Conservation (phyloP, 352 stramenopile species). For the Globisporangium uncinulatum region DNA sequence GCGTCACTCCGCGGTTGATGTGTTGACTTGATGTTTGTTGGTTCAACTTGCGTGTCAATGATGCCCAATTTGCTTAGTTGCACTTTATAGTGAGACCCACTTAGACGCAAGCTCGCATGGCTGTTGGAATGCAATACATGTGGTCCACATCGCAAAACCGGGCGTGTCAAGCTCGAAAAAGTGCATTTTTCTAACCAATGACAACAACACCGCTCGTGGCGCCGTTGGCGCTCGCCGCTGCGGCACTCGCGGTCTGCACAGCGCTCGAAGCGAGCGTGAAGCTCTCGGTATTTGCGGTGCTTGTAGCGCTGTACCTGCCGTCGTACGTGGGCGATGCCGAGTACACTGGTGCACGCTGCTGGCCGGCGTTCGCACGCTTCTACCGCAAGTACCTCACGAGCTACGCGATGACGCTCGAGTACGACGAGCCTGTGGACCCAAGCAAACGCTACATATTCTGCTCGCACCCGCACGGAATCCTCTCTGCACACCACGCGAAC, state of each 20-base stretch:
- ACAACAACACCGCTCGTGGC: constrained; percentile 21
- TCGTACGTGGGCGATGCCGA: constrained; percentile 56
- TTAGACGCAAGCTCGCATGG: no score
- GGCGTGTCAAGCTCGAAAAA: not conserved
- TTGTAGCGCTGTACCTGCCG: constrained; percentile 37
- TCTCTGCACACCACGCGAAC: constrained; percentile 65
- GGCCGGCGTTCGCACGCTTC: constrained; percentile 49
- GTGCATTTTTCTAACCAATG: constrained; percentile 8
- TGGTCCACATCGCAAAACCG: no score
- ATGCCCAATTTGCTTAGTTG: no score
- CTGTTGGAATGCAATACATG: no score
- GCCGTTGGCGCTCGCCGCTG: constrained; percentile 23
- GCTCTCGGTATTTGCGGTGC: constrained; percentile 17
- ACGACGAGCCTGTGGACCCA: constrained; percentile 55
- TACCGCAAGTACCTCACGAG: constrained; percentile 22
- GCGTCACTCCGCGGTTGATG: no score
- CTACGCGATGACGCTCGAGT: constrained; percentile 58
- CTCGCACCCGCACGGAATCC: constrained; percentile 68
- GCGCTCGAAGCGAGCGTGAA: constrained; percentile 16
- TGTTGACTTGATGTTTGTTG: no score
- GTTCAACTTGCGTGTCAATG: no score
- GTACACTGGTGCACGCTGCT: constrained; percentile 49
- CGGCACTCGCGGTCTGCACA: constrained; percentile 23
- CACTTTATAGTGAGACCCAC: no score
- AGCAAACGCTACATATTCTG: constrained; percentile 73